Evolutionary conservation across 108 stramenopile species (phyloP).

Genomic region (Chaetoceros tenuissimus): DNA sequence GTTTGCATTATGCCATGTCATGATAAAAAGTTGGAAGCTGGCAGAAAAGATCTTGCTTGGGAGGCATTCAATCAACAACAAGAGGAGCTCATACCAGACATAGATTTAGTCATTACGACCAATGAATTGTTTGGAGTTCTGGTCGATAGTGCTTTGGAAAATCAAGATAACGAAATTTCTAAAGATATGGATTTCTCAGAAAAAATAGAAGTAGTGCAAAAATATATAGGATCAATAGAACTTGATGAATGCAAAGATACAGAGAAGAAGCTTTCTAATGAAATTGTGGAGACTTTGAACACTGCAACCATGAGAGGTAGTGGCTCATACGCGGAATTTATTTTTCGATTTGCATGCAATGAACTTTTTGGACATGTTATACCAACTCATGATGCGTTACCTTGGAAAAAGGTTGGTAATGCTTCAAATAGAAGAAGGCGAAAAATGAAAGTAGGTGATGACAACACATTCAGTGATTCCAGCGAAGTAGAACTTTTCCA

Average conservation of each 20-base stretch:
- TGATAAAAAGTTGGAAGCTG: constrained; percentile 98
- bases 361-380: constrained; percentile 45
- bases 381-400: constrained; percentile 19
- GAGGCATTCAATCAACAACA: constrained; percentile 12
- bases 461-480: constrained; percentile 42
- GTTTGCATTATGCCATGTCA: constrained; percentile 95
- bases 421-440: constrained; percentile 1
- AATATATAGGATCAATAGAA: neutral
- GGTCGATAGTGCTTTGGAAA: constrained; percentile 25
- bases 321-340: constrained; percentile 73
- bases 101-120: constrained; percentile 93
- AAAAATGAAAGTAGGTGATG: constrained; percentile 9
- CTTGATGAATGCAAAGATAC: neutral
- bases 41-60: constrained; percentile 74
- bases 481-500: constrained; percentile 50
- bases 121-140: constrained; percentile 77
- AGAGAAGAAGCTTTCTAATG: neutral
- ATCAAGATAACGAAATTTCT: constrained; percentile 1
- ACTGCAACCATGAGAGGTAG: constrained; percentile 20
- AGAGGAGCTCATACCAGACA: constrained; percentile 44
- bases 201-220: constrained; percentile 2
- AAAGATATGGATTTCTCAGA: neutral
- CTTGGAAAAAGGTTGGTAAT: constrained; percentile 36
- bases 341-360: constrained; percentile 59
- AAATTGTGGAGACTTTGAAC: neutral